Evolutionary conservation across 2,329 filamentous ascomycete genomes (phyloP), one percentile per base, ranked within the genome.

Genomic region (Venturia effusa): DNA sequence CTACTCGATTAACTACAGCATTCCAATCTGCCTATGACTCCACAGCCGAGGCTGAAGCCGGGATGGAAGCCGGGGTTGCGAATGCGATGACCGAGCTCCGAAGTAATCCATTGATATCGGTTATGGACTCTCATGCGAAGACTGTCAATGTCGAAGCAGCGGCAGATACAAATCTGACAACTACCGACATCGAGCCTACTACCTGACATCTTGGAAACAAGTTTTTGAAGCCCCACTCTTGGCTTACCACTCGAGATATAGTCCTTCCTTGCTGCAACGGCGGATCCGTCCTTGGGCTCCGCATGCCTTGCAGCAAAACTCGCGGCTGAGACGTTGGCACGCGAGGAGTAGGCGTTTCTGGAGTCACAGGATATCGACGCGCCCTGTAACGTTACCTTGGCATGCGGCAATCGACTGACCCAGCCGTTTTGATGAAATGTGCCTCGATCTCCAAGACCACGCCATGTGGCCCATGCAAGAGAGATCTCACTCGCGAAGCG

Each of bases 341-440:
- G 45, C 45, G 45, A 51, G 45, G 5, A 54, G 22, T 32, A 54
- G 48, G 4, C 51, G 34, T 19, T 57, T 57, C 30, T 57, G 30
- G 15, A 34, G 51, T 8, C 15, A n/a, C 30, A 22, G 34, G 51
- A 57, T 57, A 34, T 57, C 30, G 30, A 57, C 51, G 27, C 27
- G 17, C 27, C 24, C 15, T 24, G 51, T 10, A 57, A 57, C 27
- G 51, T 57, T 57, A 57, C 27, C 11, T 34, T 7, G n/a, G 15
- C 30, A 57, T 34, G 51, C 30, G 19, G 51, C 15, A 34, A 34
- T 3, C 30, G 51, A 30, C 27, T 32, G 27, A 30, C 51, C 51
- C n/a, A 57, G 51, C 51, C 51, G 51, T 57, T 57, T n/a, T n/a
- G n/a, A n/a, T n/a, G 51, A 57, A 51, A 34, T 19, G 15, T 57